phyloP scores from a whole-genome alignment of 768 basidiomycete species.

The Sporobolomyces pararoseus region DNA sequence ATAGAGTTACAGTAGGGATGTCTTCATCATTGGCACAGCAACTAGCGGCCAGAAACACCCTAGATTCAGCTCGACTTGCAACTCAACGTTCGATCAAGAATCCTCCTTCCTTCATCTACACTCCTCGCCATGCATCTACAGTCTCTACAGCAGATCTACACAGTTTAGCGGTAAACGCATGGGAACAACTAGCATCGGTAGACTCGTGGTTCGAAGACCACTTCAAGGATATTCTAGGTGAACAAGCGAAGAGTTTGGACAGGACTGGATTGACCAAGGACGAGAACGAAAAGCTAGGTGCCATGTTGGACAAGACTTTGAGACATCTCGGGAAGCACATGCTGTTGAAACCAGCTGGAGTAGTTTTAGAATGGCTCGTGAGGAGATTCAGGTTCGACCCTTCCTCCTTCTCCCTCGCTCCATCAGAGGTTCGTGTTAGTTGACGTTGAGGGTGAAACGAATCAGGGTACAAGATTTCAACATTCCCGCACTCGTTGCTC shows the following conservation, averaged over 20 bases:
- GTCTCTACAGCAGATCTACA: slow-evolving; percentile 78
- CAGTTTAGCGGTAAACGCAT: slow-evolving; percentile 70
- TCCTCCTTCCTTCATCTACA: slow-evolving; percentile 45
- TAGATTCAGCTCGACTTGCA: slow-evolving; percentile 68
- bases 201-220: slow-evolving; percentile 77
- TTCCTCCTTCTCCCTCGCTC: slow-evolving; percentile 37
- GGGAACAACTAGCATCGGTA: slow-evolving; percentile 82
- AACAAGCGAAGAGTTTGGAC: slow-evolving; percentile 68
- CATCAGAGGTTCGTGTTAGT: background rate
- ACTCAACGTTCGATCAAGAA: slow-evolving; percentile 56
- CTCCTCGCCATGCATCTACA: slow-evolving; percentile 56
- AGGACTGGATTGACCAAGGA: slow-evolving; percentile 68
- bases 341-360: slow-evolving; percentile 72
- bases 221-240: slow-evolving; percentile 70
- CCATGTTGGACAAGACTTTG: slow-evolving; percentile 61
- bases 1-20: too few species aligned
- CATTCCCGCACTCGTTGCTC: slow-evolving; percentile 65
- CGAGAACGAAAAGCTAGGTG: slow-evolving; percentile 63
- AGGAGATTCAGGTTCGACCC: slow-evolving; percentile 72
- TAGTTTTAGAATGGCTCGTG: slow-evolving; percentile 90
- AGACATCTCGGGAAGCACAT: slow-evolving; percentile 72
- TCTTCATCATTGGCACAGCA: slow-evolving; percentile 73
- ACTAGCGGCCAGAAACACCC: slow-evolving; percentile 69
- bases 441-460: too few species aligned
- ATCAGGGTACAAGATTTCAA: slow-evolving; percentile 89